Evolutionary conservation across 257 asterid species (phyloP).

Genomic region (Jacaranda copaia): DNA sequence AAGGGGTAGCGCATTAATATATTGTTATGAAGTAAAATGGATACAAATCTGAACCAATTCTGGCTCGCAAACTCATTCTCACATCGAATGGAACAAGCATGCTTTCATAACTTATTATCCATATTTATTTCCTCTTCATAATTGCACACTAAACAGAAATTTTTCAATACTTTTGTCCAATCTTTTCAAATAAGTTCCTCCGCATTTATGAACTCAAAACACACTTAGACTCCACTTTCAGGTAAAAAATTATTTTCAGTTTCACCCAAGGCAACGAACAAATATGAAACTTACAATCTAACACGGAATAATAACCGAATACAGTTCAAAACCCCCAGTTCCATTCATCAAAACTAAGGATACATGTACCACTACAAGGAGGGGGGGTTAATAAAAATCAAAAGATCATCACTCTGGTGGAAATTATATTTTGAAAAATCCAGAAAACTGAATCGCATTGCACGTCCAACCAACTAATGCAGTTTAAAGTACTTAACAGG

Average conservation of each 20-base stretch:
- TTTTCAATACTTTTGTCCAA: no score
- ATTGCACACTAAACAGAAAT: not conserved
- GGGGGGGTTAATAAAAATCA: not conserved
- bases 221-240: not conserved
- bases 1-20: no score
- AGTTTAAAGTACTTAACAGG: not conserved
- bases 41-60: no score
- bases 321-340: conserved; percentile 30
- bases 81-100: no score
- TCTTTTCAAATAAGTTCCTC: not conserved
- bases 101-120: no score
- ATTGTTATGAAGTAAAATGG: no score
- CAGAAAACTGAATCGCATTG: conserved; percentile 26
- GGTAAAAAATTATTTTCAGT: not conserved
- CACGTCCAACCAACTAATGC: conserved; percentile 21
- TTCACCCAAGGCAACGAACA: not conserved
- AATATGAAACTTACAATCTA: no score
- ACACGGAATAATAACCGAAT: not conserved
- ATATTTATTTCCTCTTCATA: not conserved
- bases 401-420: not conserved
- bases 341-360: not conserved
- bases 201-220: not conserved
- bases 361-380: not conserved
- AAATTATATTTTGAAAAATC: conserved; percentile 5
- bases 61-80: no score